Evolutionary conservation across 352 stramenopile genomes (phyloP).

Genomic region (Phytophthora pseudosyringae): DNA sequence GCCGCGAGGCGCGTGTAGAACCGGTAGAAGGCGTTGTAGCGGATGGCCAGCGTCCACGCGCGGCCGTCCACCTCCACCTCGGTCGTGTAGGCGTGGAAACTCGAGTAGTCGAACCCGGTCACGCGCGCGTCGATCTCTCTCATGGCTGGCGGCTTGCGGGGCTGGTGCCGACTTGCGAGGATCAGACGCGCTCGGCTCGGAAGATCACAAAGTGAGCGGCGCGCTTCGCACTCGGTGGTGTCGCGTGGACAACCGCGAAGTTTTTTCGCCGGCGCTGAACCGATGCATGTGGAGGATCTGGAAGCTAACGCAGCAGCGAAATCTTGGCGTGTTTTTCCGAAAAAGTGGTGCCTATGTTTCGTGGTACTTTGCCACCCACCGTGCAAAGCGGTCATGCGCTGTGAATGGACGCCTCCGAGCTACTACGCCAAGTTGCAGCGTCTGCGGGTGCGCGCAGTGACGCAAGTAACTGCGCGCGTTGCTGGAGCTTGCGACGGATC

Average conservation of each 20-base stretch:
- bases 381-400: no score
- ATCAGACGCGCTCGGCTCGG: constrained; percentile 6
- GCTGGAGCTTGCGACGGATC: no score
- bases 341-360: no score
- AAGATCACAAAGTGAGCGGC: constrained; percentile 29
- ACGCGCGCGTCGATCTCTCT: constrained; percentile 49
- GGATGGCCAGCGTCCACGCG: constrained; percentile 56
- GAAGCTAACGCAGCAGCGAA: background rate
- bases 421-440: no score
- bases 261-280: constrained; percentile 20
- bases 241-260: constrained; percentile 5
- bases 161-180: background rate
- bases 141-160: constrained; percentile 8
- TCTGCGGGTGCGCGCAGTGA: no score
- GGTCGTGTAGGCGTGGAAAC: constrained; percentile 54
- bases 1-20: constrained; percentile 61
- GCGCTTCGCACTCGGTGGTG: background rate
- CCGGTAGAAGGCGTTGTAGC: constrained; percentile 69
- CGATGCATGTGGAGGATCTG: constrained; percentile 11
- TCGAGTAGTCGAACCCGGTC: constrained; percentile 50
- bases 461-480: no score
- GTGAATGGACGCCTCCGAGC: no score
- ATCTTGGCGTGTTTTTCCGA: no score
- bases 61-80: constrained; percentile 49
- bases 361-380: no score